Evolutionary conservation across 2,329 filamentous ascomycete species (phyloP).

Genomic region (Aschersonia sp.): DNA sequence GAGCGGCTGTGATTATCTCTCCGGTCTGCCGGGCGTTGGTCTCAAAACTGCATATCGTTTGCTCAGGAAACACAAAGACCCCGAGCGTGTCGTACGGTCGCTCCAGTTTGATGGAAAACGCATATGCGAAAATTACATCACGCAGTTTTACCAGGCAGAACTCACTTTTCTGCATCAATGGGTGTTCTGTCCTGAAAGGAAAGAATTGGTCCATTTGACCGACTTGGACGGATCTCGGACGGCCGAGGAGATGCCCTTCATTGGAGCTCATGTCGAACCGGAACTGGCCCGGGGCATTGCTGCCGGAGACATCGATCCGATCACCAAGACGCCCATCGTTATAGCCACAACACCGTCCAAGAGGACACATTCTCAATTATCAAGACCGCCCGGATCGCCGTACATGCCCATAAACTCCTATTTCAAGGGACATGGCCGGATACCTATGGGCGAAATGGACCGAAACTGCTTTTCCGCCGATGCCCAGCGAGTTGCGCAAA

Average conservation of each 20-base stretch:
- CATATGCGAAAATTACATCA: conserved; percentile 68
- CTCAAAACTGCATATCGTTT: conserved; percentile 87
- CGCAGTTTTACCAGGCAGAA: conserved; percentile 74
- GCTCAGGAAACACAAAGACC: conserved; percentile 76
- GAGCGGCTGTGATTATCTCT: conserved; percentile 92
- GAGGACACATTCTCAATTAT: conserved; percentile 23
- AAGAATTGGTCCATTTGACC: conserved; percentile 62
- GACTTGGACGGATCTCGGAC: conserved; percentile 47
- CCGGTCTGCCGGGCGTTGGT: conserved; percentile 70
- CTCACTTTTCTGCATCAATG: conserved; percentile 88
- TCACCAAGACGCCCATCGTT: conserved; percentile 59
- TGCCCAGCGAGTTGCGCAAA: conserved; percentile 27
- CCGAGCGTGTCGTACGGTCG: conserved; percentile 69
- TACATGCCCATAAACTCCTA: conserved; percentile 39
- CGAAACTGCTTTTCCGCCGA: conserved; percentile 44
- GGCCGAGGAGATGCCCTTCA: conserved; percentile 60
- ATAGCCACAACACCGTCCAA: conserved; percentile 26
- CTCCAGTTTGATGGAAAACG: conserved; percentile 82
- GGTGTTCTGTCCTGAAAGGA: conserved; percentile 68
- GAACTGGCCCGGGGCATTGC: conserved; percentile 62
- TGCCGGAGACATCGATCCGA: conserved; percentile 71
- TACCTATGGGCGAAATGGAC: conserved; percentile 49
- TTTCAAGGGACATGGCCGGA: conserved; percentile 33
- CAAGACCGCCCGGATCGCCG: conserved; percentile 11
- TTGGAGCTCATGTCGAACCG: conserved; percentile 59